Evolutionary conservation across 1,284 basidiomycete species (phyloP), one percentile per base, ranked within the genome.

Genomic region (Naganishia cerealis): DNA sequence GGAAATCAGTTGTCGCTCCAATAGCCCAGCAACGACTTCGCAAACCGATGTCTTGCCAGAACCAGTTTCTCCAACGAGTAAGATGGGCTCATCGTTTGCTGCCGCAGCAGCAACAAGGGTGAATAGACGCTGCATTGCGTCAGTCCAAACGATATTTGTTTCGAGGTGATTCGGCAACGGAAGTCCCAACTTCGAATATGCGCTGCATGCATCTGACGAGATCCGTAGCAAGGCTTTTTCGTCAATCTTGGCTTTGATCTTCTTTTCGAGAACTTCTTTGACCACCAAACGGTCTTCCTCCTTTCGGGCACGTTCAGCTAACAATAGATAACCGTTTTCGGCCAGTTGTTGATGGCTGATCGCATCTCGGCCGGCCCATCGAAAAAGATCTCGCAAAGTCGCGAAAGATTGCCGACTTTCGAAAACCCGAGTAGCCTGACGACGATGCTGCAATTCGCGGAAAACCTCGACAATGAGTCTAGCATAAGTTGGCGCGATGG

Each of bases 1-100:
- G 8, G 87, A 85, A 72, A 90, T 84, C 18, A 99, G 83, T 48
- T 81, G 81, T 73, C 87, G 87, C 39, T 81, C 81, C 33, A 87
- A 82, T 3, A 87, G 87, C 57, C 87, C 84, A 0, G 94, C 90
- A 70, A 91, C 89, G 8, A 94, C 83, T 77, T 99, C 93, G 75
- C 95, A 98, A 26, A 98, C 90, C 0, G 94, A 95, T 0, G 96
- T 99, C 82, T 99, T 99, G 9, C 96, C 96, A 3, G 91, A 91
- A 33, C 96, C 96, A 0, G 96, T 99, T 81, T 99, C 95, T 0
- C 96, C 96, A 16, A 99, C 95, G n/a, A 99, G 85, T 4, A 99
- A 84, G 24, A 99, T 90, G 0, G 96, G 96, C 77, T 99, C 96
- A 75, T 97, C 90, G 81, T 91, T 92, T 40, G 86, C 87, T 56